Percentiles rank a stretch among this genome's conserved stretches.
These are phyloP conservation scores for Fusarium proliferatum DNA, from an alignment of 2,329 filamentous ascomycete genomes.

Conservation along the genomic window DNA sequence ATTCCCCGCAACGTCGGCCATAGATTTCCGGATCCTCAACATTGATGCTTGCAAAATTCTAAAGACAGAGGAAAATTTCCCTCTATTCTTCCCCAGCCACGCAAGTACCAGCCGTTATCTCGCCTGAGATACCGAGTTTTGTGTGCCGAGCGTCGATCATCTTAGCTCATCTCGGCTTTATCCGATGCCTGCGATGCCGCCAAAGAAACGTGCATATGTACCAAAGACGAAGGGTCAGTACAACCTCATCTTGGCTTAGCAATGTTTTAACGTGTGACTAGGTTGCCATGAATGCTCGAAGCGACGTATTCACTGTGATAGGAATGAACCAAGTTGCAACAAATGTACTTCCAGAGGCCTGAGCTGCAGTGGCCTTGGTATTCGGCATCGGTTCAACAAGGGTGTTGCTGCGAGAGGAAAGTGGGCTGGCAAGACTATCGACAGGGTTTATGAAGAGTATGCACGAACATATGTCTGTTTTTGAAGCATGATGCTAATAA, in stretches of 20 bases:
- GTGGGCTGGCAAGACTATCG: constrained; percentile 44
- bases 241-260: not conserved
- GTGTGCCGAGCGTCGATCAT: constrained; percentile 14
- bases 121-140: not conserved
- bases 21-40: not conserved
- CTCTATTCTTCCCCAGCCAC: not conserved
- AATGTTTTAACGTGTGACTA: not conserved
- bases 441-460: constrained; percentile 38
- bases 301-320: constrained; percentile 41
- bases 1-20: constrained; percentile 10
- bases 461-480: accelerated
- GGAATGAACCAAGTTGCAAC: constrained; percentile 33
- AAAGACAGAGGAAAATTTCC: not conserved
- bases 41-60: constrained; percentile 20
- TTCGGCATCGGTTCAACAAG: constrained; percentile 43
- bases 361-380: constrained; percentile 40
- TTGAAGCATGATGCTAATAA: accelerated
- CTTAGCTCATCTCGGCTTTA: not conserved
- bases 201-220: constrained; percentile 42
- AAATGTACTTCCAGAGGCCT: constrained; percentile 40
- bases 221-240: constrained; percentile 40
- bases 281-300: constrained; percentile 44
- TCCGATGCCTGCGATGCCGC: constrained; percentile 31
- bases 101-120: not conserved
- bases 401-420: constrained; percentile 42